A percentile compares a stretch with the other conserved stretches of the same genome.
Conservation (phyloP, 2,329 filamentous ascomycete species). For the Xylariaceae sp. region DNA sequence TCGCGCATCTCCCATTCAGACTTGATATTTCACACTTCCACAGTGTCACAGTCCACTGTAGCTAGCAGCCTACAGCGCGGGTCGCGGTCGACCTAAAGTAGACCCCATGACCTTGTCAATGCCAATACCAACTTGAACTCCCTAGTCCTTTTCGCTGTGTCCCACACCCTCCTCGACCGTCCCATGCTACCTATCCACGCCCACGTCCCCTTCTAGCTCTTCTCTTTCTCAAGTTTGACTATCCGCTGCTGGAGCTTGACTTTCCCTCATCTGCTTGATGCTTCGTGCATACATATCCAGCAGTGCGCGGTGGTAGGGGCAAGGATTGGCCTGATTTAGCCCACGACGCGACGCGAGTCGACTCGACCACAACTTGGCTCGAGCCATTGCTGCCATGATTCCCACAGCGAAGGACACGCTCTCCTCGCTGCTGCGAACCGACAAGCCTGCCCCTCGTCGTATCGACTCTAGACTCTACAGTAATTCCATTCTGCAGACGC, state of each 20-base stretch:
- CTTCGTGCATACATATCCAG: constrained; percentile 17
- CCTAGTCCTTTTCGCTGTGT: background rate
- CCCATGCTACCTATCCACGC: background rate
- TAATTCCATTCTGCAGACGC: constrained; percentile 21
- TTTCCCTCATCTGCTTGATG: constrained; percentile 6
- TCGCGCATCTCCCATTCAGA: too few relatives aligned
- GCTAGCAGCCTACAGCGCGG: too few relatives aligned
- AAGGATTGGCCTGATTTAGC: constrained; percentile 18
- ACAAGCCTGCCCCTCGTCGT: constrained; percentile 20
- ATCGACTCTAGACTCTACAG: constrained; percentile 22
- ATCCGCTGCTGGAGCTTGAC: background rate
- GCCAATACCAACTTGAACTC: background rate
- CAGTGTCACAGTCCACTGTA: too few relatives aligned
- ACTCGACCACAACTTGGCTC: background rate
- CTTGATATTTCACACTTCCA: too few relatives aligned
- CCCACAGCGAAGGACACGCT: constrained; percentile 31
- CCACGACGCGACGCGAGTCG: constrained; percentile 11
- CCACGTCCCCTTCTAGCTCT: background rate
- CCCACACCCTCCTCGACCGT: background rate
- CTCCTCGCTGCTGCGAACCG: constrained; percentile 28
- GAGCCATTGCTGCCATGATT: constrained; percentile 21
- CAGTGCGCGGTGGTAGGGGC: constrained; percentile 19
- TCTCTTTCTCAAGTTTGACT: background rate
- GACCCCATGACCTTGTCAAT: background rate
- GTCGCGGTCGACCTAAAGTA: too few relatives aligned